Evolutionary conservation across 2,329 filamentous ascomycete genomes (phyloP).

Genomic region (Scedosporium apiospermum): DNA sequence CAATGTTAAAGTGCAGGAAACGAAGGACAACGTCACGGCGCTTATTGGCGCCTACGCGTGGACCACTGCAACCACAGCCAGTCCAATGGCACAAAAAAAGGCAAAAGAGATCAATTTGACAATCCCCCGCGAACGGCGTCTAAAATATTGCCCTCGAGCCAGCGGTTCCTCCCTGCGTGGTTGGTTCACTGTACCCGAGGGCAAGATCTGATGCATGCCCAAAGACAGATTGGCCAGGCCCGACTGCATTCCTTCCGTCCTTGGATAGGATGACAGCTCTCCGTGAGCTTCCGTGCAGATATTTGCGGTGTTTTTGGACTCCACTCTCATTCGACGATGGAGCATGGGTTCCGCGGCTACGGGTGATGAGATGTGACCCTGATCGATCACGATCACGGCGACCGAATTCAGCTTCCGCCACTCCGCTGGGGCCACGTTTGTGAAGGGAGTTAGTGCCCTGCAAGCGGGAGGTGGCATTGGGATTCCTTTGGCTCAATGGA

Average conservation of each 20-base stretch:
- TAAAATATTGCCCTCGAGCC: not conserved
- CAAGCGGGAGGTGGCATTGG: not conserved
- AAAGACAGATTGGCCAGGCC: not conserved
- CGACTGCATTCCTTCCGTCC: not conserved
- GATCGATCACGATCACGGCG: not conserved
- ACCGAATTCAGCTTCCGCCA: not conserved
- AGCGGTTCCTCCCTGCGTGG: not conserved
- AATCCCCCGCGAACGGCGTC: not conserved
- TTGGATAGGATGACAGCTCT: not conserved
- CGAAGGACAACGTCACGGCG: too few relatives aligned
- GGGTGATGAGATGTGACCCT: not conserved
- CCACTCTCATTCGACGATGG: not conserved
- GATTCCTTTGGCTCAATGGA: not conserved
- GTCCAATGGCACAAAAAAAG: not conserved
- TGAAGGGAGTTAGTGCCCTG: not conserved
- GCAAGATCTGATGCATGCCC: not conserved
- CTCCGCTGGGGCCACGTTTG: not conserved
- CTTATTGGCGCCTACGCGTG: too few relatives aligned
- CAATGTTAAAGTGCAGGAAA: too few relatives aligned
- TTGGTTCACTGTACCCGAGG: not conserved
- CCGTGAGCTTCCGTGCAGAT: not conserved
- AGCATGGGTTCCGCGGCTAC: not conserved
- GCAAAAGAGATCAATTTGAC: not conserved
- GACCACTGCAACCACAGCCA: too few relatives aligned
- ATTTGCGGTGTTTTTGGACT: not conserved